Percentiles rank a stretch among this genome's conserved stretches.
phyloP scores from a whole-genome alignment of 257 asterid species.

The Solanum tarapatanum region DNA sequence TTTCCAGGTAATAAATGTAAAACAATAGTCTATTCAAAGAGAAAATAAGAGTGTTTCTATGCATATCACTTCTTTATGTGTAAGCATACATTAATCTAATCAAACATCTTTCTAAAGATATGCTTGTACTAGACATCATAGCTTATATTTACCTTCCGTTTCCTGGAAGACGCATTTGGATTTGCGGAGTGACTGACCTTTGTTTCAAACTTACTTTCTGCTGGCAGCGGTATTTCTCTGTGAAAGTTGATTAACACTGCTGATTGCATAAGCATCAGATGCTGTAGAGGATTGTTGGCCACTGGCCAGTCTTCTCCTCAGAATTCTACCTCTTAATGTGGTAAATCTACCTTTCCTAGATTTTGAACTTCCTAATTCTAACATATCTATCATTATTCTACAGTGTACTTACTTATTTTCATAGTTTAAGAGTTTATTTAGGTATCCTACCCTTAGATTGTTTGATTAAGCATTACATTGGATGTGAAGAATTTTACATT shows the following conservation, averaged over 20 bases:
- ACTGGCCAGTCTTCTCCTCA: background rate
- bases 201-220: background rate
- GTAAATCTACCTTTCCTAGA: background rate
- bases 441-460: background rate
- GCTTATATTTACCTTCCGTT: background rate
- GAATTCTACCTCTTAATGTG: background rate
- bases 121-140: background rate
- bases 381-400: background rate
- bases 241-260: background rate
- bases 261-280: background rate
- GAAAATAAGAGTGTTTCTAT: background rate
- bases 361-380: background rate
- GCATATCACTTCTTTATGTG: background rate
- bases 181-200: background rate
- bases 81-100: background rate
- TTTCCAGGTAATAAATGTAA: background rate
- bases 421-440: background rate
- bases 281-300: background rate
- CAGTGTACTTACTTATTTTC: background rate
- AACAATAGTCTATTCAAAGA: background rate
- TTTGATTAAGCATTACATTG: background rate
- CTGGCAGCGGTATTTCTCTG: background rate
- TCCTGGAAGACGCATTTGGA: background rate
- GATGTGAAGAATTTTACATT: background rate
- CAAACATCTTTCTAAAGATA: background rate